phyloP scores from a whole-genome alignment of 2,329 filamentous ascomycete genomes.

The Magnaporthiopsis rhizophila region DNA sequence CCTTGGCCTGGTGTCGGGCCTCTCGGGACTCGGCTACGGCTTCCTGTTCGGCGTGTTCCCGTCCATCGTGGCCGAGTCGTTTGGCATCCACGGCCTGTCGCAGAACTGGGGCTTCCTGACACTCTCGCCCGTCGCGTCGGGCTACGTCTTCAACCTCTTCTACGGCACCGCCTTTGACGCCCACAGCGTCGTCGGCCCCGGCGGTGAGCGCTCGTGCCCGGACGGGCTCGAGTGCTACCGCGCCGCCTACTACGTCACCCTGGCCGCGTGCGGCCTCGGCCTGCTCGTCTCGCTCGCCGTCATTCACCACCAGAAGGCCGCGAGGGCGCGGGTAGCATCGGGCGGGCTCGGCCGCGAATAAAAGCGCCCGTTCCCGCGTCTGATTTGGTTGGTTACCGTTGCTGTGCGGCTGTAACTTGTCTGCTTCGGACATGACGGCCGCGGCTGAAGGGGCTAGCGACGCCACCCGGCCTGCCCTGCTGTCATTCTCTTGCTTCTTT shows the following conservation, averaged over 20 bases:
- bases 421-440: too few species aligned
- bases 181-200: slow-evolving; percentile 61
- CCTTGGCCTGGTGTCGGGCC: slow-evolving; percentile 68
- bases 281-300: slow-evolving; percentile 62
- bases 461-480: neutral
- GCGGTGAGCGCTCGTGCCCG: slow-evolving; percentile 65
- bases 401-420: neutral
- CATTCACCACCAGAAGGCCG: slow-evolving; percentile 49
- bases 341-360: neutral
- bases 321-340: slow-evolving; percentile 26
- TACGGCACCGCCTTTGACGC: slow-evolving; percentile 80
- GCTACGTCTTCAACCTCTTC: slow-evolving; percentile 86
- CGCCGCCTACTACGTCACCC: slow-evolving; percentile 71
- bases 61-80: slow-evolving; percentile 80
- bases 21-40: slow-evolving; percentile 86
- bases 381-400: too few species aligned
- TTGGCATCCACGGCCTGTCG: slow-evolving; percentile 80
- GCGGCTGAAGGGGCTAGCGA: neutral
- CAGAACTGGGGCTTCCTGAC: slow-evolving; percentile 98
- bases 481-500: neutral
- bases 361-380: too few species aligned
- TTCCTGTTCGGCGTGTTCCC: slow-evolving; percentile 93
- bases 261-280: slow-evolving; percentile 62
- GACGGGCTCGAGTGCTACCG: slow-evolving; percentile 77
- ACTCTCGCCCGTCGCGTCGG: slow-evolving; percentile 75